phyloP scores from a whole-genome alignment of 2,329 filamentous ascomycete species.

The Harringtonia lauricola region DNA sequence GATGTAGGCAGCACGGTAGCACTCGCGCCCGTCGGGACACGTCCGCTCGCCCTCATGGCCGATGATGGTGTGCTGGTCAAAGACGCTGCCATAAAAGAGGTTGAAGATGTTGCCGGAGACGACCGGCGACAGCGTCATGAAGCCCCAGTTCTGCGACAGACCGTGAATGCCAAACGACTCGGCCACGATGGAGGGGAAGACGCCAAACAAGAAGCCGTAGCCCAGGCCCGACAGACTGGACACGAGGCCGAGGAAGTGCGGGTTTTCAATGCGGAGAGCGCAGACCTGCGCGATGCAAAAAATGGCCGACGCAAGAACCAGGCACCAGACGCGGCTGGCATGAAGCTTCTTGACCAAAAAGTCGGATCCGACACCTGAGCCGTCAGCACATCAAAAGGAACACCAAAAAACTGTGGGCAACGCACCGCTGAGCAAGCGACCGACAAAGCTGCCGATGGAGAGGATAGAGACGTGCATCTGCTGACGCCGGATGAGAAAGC shows the following conservation, averaged over 20 bases:
- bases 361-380: constrained; percentile 73
- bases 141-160: constrained; percentile 90
- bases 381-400: not conserved
- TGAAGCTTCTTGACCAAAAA: constrained; percentile 71
- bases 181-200: constrained; percentile 80
- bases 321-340: constrained; percentile 82
- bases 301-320: constrained; percentile 64
- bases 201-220: constrained; percentile 90
- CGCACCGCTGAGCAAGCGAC: constrained; percentile 66
- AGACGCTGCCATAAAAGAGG: constrained; percentile 74
- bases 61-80: constrained; percentile 67
- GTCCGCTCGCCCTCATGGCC: constrained; percentile 57
- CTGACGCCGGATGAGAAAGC: constrained; percentile 71
- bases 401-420: constrained; percentile 3
- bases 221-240: constrained; percentile 77
- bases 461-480: constrained; percentile 89
- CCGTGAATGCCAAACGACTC: constrained; percentile 87
- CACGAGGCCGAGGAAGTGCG: constrained; percentile 64
- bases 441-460: constrained; percentile 78
- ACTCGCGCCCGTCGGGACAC: constrained; percentile 67
- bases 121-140: constrained; percentile 83
- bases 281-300: constrained; percentile 72
- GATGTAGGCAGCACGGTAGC: constrained; percentile 72
- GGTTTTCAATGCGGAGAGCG: constrained; percentile 65
- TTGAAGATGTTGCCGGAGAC: constrained; percentile 89